A percentile compares a stretch with the other conserved stretches of the same genome.
Evolutionary conservation across 23 red algal species (phyloP).

Genomic region (Gracilaria domingensis): DNA sequence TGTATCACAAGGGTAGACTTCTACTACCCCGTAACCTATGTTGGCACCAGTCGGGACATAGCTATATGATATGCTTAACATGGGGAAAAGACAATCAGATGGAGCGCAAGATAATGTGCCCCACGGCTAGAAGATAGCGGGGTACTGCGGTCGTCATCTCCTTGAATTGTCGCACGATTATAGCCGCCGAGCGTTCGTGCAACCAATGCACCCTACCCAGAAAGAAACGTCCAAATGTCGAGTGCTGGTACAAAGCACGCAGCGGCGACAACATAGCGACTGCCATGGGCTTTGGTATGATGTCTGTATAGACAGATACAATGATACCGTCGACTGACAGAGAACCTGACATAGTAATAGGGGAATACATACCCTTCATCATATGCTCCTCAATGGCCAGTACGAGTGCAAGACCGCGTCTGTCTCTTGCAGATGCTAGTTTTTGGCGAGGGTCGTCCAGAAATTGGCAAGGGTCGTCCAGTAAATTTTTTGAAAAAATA

Average conservation of each 20-base stretch:
- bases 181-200: slow-evolving; percentile 26
- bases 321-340: slow-evolving; percentile 41
- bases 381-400: slow-evolving; percentile 18
- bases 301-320: slow-evolving; percentile 42
- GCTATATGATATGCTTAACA: not conserved
- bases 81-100: not conserved
- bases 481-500: no score
- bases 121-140: not conserved
- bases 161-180: not conserved
- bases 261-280: slow-evolving; percentile 30
- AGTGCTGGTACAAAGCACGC: slow-evolving; percentile 27
- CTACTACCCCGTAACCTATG: not conserved
- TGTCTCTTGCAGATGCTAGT: no score
- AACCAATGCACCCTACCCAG: not conserved
- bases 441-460: no score
- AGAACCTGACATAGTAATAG: slow-evolving; percentile 17
- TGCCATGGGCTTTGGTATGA: slow-evolving; percentile 13
- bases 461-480: no score
- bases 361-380: slow-evolving; percentile 51
- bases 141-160: not conserved
- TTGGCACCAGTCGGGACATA: not conserved
- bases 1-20: not conserved
- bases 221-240: slow-evolving; percentile 2
- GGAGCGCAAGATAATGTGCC: not conserved
- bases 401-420: no score